Evolutionary conservation across 2,329 filamentous ascomycete genomes (phyloP), one percentile per base, ranked within the genome.

Genomic region (Colletotrichum musae): DNA sequence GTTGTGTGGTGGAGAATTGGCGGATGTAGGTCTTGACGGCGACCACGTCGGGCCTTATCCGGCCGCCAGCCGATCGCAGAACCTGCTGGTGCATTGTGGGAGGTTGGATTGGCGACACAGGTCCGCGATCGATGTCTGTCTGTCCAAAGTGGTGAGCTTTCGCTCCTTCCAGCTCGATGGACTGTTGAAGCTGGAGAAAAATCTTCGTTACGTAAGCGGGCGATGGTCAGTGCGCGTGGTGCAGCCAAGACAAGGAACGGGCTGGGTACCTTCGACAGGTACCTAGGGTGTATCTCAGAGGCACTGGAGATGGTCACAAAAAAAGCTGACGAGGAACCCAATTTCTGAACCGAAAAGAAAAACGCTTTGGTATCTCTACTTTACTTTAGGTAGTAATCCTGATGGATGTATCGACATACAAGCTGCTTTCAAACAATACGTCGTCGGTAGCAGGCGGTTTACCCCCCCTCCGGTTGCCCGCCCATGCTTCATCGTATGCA

Each of bases 1-100:
- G 74, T 74, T 78, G 79, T 21, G 80, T 79, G 50, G 81, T 82
- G 56, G 82, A 82, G 73, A 83, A 81, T 65, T 77, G 73, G 52
- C 78, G 79, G 63, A 80, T 75, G 71, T 77, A 81, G 48, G 68
- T 77, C 72, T 70, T 76, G 52, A 81, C 68, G 43, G 78, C 74
- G 36, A 77, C 67, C 9, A 75, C 77, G 72, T 75, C 72, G 76
- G 76, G 64, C 76, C 72, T 76, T 70, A 79, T 75, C 60, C 79
- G 79, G 69, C 73, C 73, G 71, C 77, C 79, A 57, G 77, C 76
- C 72, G 80, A 81, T 74, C 80, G 80, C 61, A 83, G 75, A 48
- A 77, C 76, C 73, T 80, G 79, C 48, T 77, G 76, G 64, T 80
- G 78, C 80, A 82, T 82, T 77, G 72, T 24, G 54, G 21, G 28